Base-by-base conservation (phyloP, 176 grass and related monocot species). In the Avena eriantha region DNA sequence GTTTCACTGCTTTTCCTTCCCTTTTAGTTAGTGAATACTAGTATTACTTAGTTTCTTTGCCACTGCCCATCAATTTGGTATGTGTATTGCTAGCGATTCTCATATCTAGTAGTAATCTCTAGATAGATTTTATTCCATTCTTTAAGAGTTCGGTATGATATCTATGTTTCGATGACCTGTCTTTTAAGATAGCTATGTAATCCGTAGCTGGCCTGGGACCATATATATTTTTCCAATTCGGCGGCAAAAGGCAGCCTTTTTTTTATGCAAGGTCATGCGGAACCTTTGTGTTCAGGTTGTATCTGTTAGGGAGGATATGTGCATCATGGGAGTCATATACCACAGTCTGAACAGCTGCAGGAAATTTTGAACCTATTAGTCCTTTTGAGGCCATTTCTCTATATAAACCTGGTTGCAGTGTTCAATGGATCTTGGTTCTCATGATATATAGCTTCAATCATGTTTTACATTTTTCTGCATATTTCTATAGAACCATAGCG, bases 301-400 rank as follows among this genome's bases (percentile, higher is more conserved):
- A 68, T 63, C 10, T 73, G 29, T 64, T 84, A 10, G 63, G 13
- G 11, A 58, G 23, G 48, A 48, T 22, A 47, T 56, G 10, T 82
- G 51, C 59, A 69, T 82, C 49, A 57, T 65, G 24, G 21, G 67
- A 53, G 56, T 61, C 78, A 11, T 34, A 13, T 34, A 36, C 82
- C 43, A 78, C 60, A 86, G 45, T 68, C 19, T 67, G 41, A 74
- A 75, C 45, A 34, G 16, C 63, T 73, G 75, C 82, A 65, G n/a
- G 33, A 69, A 84, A 65, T 76, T 18, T 51, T 22, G 11, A 50
- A 55, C 43, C 29, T 39, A 17, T 18, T 53, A 73, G 76, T 66
- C 54, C 43, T 58, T 58, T 8, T 4, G 39, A 17, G 29, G 73
- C 3, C 15, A 18, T 53, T 10, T 76, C 26, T 60, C 5, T 57